These are phyloP conservation scores for Cystobasidium ongulense DNA, from an alignment of 768 basidiomycete genomes.

Conservation along the genomic window DNA sequence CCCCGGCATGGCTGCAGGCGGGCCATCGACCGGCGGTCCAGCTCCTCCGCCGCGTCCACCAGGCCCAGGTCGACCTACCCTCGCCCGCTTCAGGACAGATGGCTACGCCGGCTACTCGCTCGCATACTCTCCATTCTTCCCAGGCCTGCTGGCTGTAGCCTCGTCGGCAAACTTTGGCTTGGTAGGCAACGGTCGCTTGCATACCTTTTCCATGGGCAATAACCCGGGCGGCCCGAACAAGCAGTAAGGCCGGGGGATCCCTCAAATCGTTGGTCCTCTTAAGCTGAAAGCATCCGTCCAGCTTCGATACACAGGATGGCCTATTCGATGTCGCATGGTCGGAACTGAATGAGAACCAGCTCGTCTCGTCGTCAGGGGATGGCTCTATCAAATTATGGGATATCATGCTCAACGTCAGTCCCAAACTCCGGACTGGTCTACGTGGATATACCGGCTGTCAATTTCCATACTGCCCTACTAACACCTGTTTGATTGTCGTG, in stretches of 20 bases:
- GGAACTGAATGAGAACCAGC: slow-evolving; percentile 85
- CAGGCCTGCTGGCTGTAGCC: slow-evolving; percentile 45
- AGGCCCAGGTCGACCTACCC: background rate
- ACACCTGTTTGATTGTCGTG: background rate
- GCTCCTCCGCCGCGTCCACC: slow-evolving; percentile 6
- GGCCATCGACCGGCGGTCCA: background rate
- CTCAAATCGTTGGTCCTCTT: slow-evolving; percentile 36
- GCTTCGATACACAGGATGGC: slow-evolving; percentile 82
- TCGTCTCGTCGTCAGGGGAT: slow-evolving; percentile 80
- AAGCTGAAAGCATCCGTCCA: slow-evolving; percentile 45
- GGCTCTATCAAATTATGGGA: slow-evolving; percentile 89
- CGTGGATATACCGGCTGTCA: background rate
- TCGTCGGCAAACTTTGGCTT: slow-evolving; percentile 63
- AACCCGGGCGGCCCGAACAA: slow-evolving; percentile 54
- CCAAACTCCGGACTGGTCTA: background rate
- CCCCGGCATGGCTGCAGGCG: slow-evolving; percentile 4
- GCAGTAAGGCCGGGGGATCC: slow-evolving; percentile 47
- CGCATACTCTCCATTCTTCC: slow-evolving; percentile 46
- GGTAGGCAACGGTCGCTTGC: slow-evolving; percentile 87
- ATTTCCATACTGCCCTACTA: background rate
- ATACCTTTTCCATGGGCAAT: slow-evolving; percentile 42
- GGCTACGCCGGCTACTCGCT: slow-evolving; percentile 44
- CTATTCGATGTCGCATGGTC: slow-evolving; percentile 90
- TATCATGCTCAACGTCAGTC: slow-evolving; percentile 65
- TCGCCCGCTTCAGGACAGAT: slow-evolving; percentile 37